A percentile compares a stretch with the other conserved stretches of the same genome.
These are phyloP conservation scores for Penicillium sp. DNA, from an alignment of 2,329 filamentous ascomycete genomes.

Conservation along the genomic window DNA sequence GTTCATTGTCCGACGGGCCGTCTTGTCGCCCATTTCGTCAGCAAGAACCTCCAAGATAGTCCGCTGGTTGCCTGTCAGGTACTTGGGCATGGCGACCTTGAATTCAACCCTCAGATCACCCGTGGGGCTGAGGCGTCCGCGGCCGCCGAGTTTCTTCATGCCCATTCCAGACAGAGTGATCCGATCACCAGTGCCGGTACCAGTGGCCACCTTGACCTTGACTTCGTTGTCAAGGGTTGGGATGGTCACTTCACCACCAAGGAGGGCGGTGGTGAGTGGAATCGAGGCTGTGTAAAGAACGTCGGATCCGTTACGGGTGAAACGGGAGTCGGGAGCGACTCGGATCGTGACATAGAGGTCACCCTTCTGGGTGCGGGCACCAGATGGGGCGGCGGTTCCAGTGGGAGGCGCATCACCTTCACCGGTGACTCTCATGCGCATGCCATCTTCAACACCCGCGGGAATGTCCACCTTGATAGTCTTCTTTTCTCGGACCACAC, in stretches of 20 bases:
- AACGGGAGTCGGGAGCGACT: slow-evolving; percentile 86
- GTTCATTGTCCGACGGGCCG: slow-evolving; percentile 89
- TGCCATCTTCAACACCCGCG: slow-evolving; percentile 92
- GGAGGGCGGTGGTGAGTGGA: slow-evolving; percentile 85
- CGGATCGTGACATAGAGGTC: slow-evolving; percentile 90
- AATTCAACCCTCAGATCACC: slow-evolving; percentile 94
- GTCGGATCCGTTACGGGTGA: slow-evolving; percentile 82
- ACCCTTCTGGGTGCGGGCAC: slow-evolving; percentile 67
- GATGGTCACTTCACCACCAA: slow-evolving; percentile 85
- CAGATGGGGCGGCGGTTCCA: slow-evolving; percentile 64
- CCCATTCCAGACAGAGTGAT: slow-evolving; percentile 87
- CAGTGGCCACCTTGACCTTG: slow-evolving; percentile 85
- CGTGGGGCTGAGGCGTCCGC: slow-evolving; percentile 54
- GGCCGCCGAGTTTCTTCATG: slow-evolving; percentile 78
- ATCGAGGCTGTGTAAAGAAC: slow-evolving; percentile 90
- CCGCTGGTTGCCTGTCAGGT: slow-evolving; percentile 83
- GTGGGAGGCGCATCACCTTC: slow-evolving; percentile 85
- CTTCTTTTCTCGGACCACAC: slow-evolving; percentile 78
- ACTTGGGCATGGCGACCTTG: slow-evolving; percentile 93
- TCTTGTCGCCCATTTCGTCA: slow-evolving; percentile 92
- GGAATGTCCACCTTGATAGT: slow-evolving; percentile 89
- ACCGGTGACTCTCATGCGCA: slow-evolving; percentile 79
- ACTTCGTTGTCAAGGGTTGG: slow-evolving; percentile 89
- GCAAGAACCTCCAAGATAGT: slow-evolving; percentile 94
- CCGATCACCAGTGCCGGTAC: slow-evolving; percentile 88